Percentiles rank a stretch among this genome's conserved stretches.
Evolutionary conservation across 768 basidiomycete genomes (phyloP).

Genomic region (Holtermanniella nyarrowii): DNA sequence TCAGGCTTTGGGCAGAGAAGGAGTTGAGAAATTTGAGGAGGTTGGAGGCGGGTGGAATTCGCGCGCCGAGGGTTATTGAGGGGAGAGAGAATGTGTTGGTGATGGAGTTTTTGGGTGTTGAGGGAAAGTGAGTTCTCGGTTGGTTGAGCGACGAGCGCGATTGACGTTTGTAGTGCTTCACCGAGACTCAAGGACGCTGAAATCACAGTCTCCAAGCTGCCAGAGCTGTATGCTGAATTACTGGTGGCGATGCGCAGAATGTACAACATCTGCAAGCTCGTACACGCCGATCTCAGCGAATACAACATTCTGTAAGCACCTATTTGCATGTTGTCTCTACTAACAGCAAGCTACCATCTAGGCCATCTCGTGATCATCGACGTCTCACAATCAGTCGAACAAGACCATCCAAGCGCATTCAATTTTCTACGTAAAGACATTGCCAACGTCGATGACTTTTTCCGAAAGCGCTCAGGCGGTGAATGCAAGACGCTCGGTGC

Average conservation of each 20-base stretch:
- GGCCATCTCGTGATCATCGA: conserved; percentile 86
- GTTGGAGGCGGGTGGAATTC: conserved; percentile 67
- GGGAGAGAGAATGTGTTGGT: conserved; percentile 94
- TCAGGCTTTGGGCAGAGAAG: conserved; percentile 96
- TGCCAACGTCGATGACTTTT: conserved; percentile 87
- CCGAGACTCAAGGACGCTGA: conserved; percentile 85
- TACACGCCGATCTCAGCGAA: conserved; percentile 95
- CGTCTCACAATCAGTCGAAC: conserved; percentile 96
- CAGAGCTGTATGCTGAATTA: conserved; percentile 64
- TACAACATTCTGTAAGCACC: conserved; percentile 79
- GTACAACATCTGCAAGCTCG: conserved; percentile 82
- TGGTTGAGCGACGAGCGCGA: neutral
- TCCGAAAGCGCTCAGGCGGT: conserved; percentile 49
- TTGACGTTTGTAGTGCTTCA: conserved; percentile 58
- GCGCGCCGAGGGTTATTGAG: conserved; percentile 79
- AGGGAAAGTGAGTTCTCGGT: conserved; percentile 58
- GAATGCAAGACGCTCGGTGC: conserved; percentile 70
- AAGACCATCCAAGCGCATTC: conserved; percentile 91
- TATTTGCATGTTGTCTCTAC: neutral
- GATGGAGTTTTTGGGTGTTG: conserved; percentile 80
- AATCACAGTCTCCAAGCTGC: conserved; percentile 49
- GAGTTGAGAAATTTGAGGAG: conserved; percentile 93
- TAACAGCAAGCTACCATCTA: conserved; percentile 38
- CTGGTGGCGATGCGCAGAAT: conserved; percentile 68
- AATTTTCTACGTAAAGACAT: conserved; percentile 91